Evolutionary conservation across 768 basidiomycete species (phyloP).

Genomic region (Hemileccinum impolitum): DNA sequence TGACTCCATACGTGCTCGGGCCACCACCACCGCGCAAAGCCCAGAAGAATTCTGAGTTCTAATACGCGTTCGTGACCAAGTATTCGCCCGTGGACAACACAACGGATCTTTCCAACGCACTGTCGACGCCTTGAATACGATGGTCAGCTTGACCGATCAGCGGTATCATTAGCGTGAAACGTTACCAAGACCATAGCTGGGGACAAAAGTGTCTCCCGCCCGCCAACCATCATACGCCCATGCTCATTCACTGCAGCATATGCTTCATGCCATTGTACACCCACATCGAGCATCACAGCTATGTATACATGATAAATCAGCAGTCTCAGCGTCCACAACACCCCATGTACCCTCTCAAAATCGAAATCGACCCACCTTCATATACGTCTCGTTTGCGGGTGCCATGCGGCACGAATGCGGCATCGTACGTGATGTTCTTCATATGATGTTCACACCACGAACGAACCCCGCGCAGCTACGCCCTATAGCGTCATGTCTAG

Average conservation of each 20-base stretch:
- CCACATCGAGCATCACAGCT: slow-evolving; percentile 43
- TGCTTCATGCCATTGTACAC: slow-evolving; percentile 42
- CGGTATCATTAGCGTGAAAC: no score
- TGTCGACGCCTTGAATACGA: no score
- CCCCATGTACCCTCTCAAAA: no score
- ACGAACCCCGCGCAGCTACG: slow-evolving; percentile 36
- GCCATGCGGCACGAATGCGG: slow-evolving; percentile 34
- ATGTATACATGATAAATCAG: slow-evolving; percentile 9
- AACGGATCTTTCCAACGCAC: no score
- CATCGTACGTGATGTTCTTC: slow-evolving; percentile 36
- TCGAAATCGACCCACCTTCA: slow-evolving; percentile 16
- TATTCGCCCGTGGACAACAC: no score
- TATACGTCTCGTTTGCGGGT: slow-evolving; percentile 12
- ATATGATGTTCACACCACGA: slow-evolving; percentile 42
- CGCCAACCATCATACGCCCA: slow-evolving; percentile 10
- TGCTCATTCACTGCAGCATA: no score
- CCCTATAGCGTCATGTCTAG: slow-evolving; percentile 39
- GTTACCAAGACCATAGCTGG: slow-evolving; percentile 37
- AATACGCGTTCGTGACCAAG: no score
- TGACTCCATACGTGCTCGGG: slow-evolving; percentile 46
- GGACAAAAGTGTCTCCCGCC: slow-evolving; percentile 37
- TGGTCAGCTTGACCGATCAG: slow-evolving; percentile 9
- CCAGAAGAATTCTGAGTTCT: no score
- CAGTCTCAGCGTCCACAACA: slow-evolving; percentile 17
- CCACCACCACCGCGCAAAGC: slow-evolving; percentile 48